Evolutionary conservation across 257 asterid genomes (phyloP), one percentile per base, ranked within the genome.

Genomic region (Nicotiana tomentosiformis): DNA sequence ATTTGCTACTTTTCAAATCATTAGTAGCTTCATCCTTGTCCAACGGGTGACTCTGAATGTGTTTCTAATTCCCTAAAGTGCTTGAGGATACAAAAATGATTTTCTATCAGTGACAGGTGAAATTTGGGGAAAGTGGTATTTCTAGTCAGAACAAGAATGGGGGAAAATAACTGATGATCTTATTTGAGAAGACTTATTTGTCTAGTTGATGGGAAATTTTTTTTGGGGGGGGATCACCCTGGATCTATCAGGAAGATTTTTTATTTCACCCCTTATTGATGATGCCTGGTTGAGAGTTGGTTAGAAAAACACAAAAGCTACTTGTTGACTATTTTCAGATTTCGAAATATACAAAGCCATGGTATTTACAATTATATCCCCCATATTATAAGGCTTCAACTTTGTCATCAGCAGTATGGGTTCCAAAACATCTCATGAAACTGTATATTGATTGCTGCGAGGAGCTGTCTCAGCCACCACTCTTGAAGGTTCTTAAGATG

Each of bases 361-460:
- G 80, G 1, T 14, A 74, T 23, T 49, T 74, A 53, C 58, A 53
- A 53, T 53, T 53, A 49, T 74, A 26, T 49, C 43, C 60, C 39
- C 26, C 10, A 51, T 37, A 29, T 81, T 16, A 51, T 66, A 81
- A 65, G 14, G 78, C 61, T 81, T 39, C 77, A 67, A 81, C 64
- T 88, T 35, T 53, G 72, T 64, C 82, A 62, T 77, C 64, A 33
- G 90, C 93, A 92, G 99, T 86, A 80, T 92, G 97, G 97, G 95
- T 92, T 85, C 95, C 89, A 58, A 96, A 91, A 88, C 89, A 85
- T 85, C 84, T 92, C 84, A 89, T 96, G 98, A 92, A 90, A 85
- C 91, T 94, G 74, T 96, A 96, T 82, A 84, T 92, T 39, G 91
- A 94, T 80, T 89, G 91, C 88, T 96, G 97, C 61, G 88, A 91